Conservation (phyloP, 2,329 filamentous ascomycete species). For the Aspergillus flavus region DNA sequence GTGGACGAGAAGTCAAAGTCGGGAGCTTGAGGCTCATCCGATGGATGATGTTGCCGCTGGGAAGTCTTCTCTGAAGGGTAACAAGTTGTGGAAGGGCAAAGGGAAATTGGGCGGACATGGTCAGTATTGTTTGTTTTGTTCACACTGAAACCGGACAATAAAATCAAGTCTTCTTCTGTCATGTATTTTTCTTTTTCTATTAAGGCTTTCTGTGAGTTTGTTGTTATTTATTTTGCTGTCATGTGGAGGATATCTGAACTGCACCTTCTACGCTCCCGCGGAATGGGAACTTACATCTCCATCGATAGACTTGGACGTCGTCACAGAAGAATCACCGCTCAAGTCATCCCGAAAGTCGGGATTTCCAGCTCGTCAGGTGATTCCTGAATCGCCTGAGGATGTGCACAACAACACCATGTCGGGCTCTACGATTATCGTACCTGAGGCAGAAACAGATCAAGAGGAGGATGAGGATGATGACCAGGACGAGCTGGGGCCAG, state of each 20-base stretch:
- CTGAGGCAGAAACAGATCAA: slow-evolving; percentile 26
- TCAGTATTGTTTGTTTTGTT: background rate
- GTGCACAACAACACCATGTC: slow-evolving; percentile 32
- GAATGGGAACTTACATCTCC: background rate
- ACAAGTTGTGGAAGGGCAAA: slow-evolving; percentile 4
- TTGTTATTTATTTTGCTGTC: background rate
- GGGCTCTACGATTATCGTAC: slow-evolving; percentile 35
- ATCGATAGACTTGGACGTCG: slow-evolving; percentile 18
- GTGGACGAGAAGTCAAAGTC: slow-evolving; percentile 43
- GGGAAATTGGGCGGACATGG: slow-evolving; percentile 7
- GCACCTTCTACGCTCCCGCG: background rate
- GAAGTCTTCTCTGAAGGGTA: background rate
- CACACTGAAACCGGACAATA: background rate
- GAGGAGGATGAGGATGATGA: slow-evolving; percentile 5
- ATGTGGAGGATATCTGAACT: background rate
- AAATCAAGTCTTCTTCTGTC: background rate
- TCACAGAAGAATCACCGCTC: slow-evolving; percentile 24
- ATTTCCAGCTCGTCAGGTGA: slow-evolving; percentile 13
- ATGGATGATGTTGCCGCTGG: slow-evolving; percentile 3
- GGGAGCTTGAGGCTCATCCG: slow-evolving; percentile 29
- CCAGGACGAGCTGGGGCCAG: slow-evolving; percentile 31
- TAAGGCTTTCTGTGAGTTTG: background rate
- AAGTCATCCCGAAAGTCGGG: slow-evolving; percentile 12
- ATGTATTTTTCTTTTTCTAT: background rate
- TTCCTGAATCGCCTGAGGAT: slow-evolving; percentile 33